These are phyloP conservation scores for Sanguinoderma infundibulare DNA, from an alignment of 1,284 basidiomycete species.

Conservation along the genomic window DNA sequence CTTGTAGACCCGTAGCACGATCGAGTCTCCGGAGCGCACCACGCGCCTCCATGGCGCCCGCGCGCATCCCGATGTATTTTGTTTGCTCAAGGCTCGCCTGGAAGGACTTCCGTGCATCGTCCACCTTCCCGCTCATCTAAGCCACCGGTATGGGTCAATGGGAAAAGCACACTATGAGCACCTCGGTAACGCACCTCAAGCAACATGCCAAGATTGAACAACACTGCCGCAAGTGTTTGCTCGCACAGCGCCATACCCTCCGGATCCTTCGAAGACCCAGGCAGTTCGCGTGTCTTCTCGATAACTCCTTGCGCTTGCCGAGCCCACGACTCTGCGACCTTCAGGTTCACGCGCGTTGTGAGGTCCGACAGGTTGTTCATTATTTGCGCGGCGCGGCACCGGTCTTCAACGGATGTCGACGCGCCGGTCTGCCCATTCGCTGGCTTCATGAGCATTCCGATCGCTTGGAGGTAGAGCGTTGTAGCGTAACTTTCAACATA, in stretches of 20 bases:
- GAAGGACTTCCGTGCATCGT: constrained; percentile 50
- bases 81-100: constrained; percentile 53
- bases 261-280: constrained; percentile 22
- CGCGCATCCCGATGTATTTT: constrained; percentile 50
- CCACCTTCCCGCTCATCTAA: constrained; percentile 56
- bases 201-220: constrained; percentile 65
- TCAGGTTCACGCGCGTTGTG: constrained; percentile 50
- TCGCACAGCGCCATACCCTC: constrained; percentile 50
- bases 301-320: constrained; percentile 56
- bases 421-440: constrained; percentile 38
- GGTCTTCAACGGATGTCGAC: constrained; percentile 47
- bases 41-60: constrained; percentile 53
- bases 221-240: constrained; percentile 56
- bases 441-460: constrained; percentile 66
- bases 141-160: not conserved
- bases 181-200: constrained; percentile 42
- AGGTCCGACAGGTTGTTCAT: constrained; percentile 73
- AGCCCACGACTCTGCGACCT: constrained; percentile 67
- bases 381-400: constrained; percentile 69
- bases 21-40: constrained; percentile 49
- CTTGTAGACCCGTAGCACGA: constrained; percentile 9
- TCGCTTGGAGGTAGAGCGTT: constrained; percentile 67
- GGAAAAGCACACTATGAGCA: not conserved
- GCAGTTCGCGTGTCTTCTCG: constrained; percentile 39
- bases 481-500: constrained; percentile 56